A percentile compares a stretch with the other conserved stretches of the same genome.
Conservation (phyloP, 2,329 filamentous ascomycete species). For the Cladosporium oxysporum region DNA sequence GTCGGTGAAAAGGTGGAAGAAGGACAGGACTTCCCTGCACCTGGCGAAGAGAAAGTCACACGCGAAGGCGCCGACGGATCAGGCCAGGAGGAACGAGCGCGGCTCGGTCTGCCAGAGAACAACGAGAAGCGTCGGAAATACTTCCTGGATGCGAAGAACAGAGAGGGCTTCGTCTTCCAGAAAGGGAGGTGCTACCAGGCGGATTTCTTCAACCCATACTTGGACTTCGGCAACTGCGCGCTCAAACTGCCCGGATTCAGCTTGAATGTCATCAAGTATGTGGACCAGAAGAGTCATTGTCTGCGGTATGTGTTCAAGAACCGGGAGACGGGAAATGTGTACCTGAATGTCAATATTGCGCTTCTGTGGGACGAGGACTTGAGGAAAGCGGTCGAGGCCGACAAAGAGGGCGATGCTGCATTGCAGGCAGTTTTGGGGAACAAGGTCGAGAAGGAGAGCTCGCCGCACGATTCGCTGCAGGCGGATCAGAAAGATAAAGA, state of each 20-base stretch:
- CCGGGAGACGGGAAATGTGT: conserved; percentile 42
- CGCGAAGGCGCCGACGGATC: conserved; percentile 45
- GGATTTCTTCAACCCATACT: conserved; percentile 52
- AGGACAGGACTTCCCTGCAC: conserved; percentile 31
- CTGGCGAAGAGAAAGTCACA: conserved; percentile 34
- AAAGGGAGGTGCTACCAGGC: conserved; percentile 46
- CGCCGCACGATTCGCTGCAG: background rate
- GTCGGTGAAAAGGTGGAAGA: conserved; percentile 31
- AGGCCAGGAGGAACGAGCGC: conserved; percentile 35
- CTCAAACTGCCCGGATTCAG: conserved; percentile 49
- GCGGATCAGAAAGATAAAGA: background rate
- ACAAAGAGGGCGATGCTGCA: conserved; percentile 23
- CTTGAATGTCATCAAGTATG: conserved; percentile 48
- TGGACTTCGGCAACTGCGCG: conserved; percentile 50
- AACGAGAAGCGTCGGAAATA: conserved; percentile 48
- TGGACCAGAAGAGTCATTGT: conserved; percentile 51
- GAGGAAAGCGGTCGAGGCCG: conserved; percentile 37
- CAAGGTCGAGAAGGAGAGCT: background rate
- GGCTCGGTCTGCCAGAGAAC: conserved; percentile 39
- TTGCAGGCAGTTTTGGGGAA: conserved; percentile 4
- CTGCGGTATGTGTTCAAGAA: conserved; percentile 51
- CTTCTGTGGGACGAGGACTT: conserved; percentile 48
- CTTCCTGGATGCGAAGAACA: conserved; percentile 41
- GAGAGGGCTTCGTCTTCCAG: conserved; percentile 45
- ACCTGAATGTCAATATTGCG: conserved; percentile 49